A percentile compares a stretch with the other conserved stretches of the same genome.
Evolutionary conservation across 139 green algal genomes (phyloP).

Genomic region (Penium margaritaceum): DNA sequence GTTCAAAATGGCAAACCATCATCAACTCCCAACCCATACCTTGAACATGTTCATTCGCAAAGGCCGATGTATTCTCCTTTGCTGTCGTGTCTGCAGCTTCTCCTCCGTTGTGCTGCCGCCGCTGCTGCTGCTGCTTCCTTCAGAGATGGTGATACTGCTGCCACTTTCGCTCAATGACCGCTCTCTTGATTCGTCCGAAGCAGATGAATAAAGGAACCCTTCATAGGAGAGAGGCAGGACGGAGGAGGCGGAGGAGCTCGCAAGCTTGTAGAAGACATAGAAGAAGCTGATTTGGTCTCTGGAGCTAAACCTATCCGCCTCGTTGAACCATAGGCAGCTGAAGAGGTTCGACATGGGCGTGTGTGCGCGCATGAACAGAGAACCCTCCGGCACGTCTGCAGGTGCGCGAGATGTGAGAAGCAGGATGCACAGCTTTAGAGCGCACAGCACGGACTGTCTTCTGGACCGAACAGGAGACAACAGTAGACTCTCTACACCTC

Average conservation of each 20-base stretch:
- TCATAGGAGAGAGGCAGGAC: not conserved
- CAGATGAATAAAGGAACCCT: not conserved
- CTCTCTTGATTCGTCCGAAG: not conserved
- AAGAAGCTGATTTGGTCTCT: not conserved
- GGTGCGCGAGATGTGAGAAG: too few species aligned
- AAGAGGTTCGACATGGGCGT: constrained; percentile 5
- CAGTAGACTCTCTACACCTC: not conserved
- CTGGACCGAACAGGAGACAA: too few species aligned
- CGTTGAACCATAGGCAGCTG: constrained; percentile 33
- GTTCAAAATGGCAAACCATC: too few species aligned
- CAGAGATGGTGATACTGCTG: too few species aligned
- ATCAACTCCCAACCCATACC: too few species aligned
- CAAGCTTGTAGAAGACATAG: not conserved
- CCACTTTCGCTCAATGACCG: too few species aligned
- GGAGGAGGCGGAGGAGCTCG: not conserved
- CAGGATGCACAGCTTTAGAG: too few species aligned
- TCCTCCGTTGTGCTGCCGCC: too few species aligned
- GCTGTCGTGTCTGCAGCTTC: too few species aligned
- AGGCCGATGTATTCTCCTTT: too few species aligned
- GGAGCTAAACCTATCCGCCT: constrained; percentile 27
- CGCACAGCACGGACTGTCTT: too few species aligned
- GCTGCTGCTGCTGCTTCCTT: too few species aligned
- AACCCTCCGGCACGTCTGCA: constrained; percentile 1
- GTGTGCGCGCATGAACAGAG: constrained; percentile 8
- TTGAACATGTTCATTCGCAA: not conserved